A percentile compares a stretch with the other conserved stretches of the same genome.
phyloP scores from a whole-genome alignment of 2,329 filamentous ascomycete species.

The Epichloe scottii region DNA sequence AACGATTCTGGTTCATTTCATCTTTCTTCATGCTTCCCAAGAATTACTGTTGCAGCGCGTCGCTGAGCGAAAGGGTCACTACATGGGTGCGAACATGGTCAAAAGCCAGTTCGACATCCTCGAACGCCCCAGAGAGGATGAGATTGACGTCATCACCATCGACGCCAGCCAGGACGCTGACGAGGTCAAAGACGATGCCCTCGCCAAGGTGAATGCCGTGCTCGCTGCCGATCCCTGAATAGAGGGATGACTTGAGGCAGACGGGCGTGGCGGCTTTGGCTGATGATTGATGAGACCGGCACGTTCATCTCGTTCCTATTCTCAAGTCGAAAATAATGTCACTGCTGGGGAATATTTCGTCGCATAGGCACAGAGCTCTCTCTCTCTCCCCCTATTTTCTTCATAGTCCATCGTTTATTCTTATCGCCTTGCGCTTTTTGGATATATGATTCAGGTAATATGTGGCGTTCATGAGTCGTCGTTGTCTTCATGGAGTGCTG shows the following conservation, averaged over 20 bases:
- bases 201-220: constrained; percentile 42
- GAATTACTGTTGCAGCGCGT: constrained; percentile 66
- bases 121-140: constrained; percentile 64
- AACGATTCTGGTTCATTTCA: constrained; percentile 73
- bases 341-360: too few relatives aligned
- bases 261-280: not conserved
- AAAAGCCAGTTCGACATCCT: constrained; percentile 79
- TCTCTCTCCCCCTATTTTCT: not conserved
- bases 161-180: constrained; percentile 50
- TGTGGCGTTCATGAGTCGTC: not conserved
- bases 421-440: not conserved
- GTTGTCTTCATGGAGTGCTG: not conserved
- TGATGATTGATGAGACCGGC: too few relatives aligned
- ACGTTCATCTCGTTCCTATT: too few relatives aligned
- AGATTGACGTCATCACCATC: constrained; percentile 59
- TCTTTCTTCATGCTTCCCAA: constrained; percentile 75
- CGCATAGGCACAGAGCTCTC: too few relatives aligned
- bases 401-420: not conserved
- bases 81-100: constrained; percentile 95
- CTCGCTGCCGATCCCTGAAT: constrained; percentile 23
- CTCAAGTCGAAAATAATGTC: too few relatives aligned
- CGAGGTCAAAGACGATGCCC: constrained; percentile 47
- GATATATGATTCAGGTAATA: not conserved
- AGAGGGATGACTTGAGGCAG: not conserved
- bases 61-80: constrained; percentile 64